These are phyloP conservation scores for Lithospermum erythrorhizon DNA, from an alignment of 257 asterid genomes.

Conservation along the genomic window DNA sequence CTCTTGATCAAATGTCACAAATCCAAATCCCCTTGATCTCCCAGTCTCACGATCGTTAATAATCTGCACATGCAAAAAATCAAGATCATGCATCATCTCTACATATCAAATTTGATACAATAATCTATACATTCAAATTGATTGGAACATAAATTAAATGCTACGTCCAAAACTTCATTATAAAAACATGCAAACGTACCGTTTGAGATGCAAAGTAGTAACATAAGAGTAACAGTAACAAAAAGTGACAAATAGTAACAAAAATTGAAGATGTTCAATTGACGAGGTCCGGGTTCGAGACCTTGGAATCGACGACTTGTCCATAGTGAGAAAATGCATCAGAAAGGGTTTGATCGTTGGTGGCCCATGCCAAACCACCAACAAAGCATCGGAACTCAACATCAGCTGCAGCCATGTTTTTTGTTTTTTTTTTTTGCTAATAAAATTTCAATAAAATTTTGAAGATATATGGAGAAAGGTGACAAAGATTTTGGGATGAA, in stretches of 20 bases:
- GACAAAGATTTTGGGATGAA: not conserved
- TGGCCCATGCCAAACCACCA: conserved; percentile 53
- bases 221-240: conserved; percentile 15
- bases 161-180: conserved; percentile 10
- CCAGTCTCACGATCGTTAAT: conserved; percentile 45
- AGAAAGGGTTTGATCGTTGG: conserved; percentile 39
- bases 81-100: not conserved
- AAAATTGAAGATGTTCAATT: no score
- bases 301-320: conserved; percentile 62
- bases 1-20: conserved; percentile 9
- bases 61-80: conserved; percentile 4
- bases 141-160: conserved; percentile 15
- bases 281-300: conserved; percentile 1
- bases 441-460: not conserved
- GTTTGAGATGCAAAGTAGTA: conserved; percentile 10
- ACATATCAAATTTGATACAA: not conserved
- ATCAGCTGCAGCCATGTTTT: conserved; percentile 6
- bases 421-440: not conserved
- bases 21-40: conserved; percentile 13
- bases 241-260: not conserved
- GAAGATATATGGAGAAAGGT: not conserved
- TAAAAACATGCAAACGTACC: conserved; percentile 23
- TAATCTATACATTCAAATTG: not conserved
- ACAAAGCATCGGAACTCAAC: conserved; percentile 22
- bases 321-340: conserved; percentile 45